A percentile compares a stretch with the other conserved stretches of the same genome.
These are phyloP conservation scores for Paramecium bursaria DNA, from an alignment of 73 alveolate species.

Conservation along the genomic window DNA sequence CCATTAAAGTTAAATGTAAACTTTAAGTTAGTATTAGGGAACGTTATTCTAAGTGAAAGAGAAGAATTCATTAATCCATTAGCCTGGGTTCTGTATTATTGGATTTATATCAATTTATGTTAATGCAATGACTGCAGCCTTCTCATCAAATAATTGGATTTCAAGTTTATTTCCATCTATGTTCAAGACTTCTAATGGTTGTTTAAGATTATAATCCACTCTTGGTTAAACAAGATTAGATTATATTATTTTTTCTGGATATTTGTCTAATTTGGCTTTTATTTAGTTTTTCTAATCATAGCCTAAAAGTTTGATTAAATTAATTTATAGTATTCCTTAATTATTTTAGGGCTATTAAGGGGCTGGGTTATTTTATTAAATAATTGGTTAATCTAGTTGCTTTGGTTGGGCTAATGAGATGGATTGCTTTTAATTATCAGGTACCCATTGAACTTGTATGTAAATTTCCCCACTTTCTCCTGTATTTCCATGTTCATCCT, in stretches of 20 bases:
- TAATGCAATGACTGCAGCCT: background rate
- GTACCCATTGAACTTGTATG: slow-evolving; percentile 57
- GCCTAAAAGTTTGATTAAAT: background rate
- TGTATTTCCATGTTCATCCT: slow-evolving; percentile 61
- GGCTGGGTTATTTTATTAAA: background rate
- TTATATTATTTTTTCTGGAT: background rate
- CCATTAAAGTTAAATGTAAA: background rate
- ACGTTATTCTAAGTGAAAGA: background rate
- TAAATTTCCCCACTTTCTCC: slow-evolving; percentile 63
- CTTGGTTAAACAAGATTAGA: slow-evolving; percentile 13
- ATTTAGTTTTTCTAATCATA: slow-evolving; percentile 27
- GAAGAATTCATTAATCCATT: slow-evolving; percentile 20
- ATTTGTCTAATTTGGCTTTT: background rate
- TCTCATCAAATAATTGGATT: slow-evolving; percentile 17
- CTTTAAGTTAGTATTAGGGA: background rate
- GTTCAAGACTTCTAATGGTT: slow-evolving; percentile 6
- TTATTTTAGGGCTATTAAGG: background rate
- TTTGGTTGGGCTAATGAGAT: slow-evolving; percentile 24
- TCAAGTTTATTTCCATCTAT: background rate
- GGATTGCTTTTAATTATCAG: background rate
- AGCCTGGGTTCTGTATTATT: slow-evolving; percentile 8
- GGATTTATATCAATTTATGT: background rate
- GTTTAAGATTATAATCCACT: slow-evolving; percentile 2
- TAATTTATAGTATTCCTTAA: background rate
- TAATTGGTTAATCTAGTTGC: background rate